Percentiles rank a stretch among this genome's conserved stretches.
phyloP scores from a whole-genome alignment of 306 rosid genomes.

The Herpetospermum pedunculosum region DNA sequence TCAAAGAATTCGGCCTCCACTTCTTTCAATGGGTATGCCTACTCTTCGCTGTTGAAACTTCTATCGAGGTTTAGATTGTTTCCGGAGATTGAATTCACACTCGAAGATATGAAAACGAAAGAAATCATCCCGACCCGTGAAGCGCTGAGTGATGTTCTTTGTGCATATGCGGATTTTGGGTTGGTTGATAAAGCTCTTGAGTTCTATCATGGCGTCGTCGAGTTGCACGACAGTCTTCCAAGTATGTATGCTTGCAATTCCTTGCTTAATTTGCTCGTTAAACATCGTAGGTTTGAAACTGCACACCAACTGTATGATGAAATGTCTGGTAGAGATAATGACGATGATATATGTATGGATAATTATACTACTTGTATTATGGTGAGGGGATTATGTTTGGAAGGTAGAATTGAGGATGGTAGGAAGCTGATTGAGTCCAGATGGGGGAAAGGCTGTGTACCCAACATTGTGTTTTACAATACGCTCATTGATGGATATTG shows the following conservation, averaged over 20 bases:
- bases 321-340: constrained; percentile 33
- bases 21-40: constrained; percentile 33
- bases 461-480: constrained; percentile 63
- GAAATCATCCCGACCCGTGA: constrained; percentile 36
- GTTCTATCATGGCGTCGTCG: constrained; percentile 18
- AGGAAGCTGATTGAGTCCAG: constrained; percentile 43
- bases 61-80: constrained; percentile 42
- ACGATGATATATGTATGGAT: constrained; percentile 23
- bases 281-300: constrained; percentile 25
- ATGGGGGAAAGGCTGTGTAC: constrained; percentile 66
- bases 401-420: constrained; percentile 56
- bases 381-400: constrained; percentile 50
- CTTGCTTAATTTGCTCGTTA: constrained; percentile 35
- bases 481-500: constrained; percentile 61
- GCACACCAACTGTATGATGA: constrained; percentile 57
- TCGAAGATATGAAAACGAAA: constrained; percentile 29
- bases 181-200: constrained; percentile 45
- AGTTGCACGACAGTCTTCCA: constrained; percentile 36
- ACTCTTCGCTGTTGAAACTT: constrained; percentile 56
- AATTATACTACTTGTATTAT: constrained; percentile 59
- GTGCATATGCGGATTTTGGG: constrained; percentile 41
- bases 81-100: constrained; percentile 38
- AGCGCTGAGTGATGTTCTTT: constrained; percentile 35
- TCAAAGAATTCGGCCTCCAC: constrained; percentile 28
- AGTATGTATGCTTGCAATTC: constrained; percentile 41